Conservation (phyloP, 1,284 basidiomycete genomes). For the Peniophora sp. region DNA sequence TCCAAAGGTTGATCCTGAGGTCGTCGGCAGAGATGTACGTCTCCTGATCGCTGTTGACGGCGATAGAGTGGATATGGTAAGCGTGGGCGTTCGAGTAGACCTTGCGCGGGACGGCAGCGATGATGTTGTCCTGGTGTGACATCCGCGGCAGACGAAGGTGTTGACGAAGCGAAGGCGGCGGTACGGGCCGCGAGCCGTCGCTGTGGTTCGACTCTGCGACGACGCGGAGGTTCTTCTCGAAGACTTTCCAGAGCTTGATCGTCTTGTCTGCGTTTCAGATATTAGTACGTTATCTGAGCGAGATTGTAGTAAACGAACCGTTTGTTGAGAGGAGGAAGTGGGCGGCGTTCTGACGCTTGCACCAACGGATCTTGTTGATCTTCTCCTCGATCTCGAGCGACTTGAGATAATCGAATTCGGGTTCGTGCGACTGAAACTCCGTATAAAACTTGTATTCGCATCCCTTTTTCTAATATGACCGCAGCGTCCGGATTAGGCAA, state of each 20-base stretch:
- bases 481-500: not conserved
- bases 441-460: constrained; percentile 99
- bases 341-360: constrained; percentile 94
- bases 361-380: constrained; percentile 99
- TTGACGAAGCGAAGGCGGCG: constrained; percentile 45
- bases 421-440: constrained; percentile 99
- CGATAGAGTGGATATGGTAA: constrained; percentile 99
- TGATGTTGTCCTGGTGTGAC: constrained; percentile 94
- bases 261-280: constrained; percentile 77
- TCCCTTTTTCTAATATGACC: constrained; percentile 79
- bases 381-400: constrained; percentile 99
- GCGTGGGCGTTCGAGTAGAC: constrained; percentile 99
- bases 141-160: constrained; percentile 83
- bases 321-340: constrained; percentile 98
- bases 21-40: constrained; percentile 99
- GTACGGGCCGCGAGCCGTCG: constrained; percentile 64
- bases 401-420: constrained; percentile 99
- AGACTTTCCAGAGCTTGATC: constrained; percentile 99
- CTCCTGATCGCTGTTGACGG: constrained; percentile 98
- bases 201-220: constrained; percentile 96
- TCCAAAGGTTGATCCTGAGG: constrained; percentile 96
- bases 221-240: constrained; percentile 94
- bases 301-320: constrained; percentile 41
- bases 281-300: not conserved
- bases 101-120: constrained; percentile 96